Conservation (phyloP, 176 grass and related monocot genomes). For the Oryza officinalis region DNA sequence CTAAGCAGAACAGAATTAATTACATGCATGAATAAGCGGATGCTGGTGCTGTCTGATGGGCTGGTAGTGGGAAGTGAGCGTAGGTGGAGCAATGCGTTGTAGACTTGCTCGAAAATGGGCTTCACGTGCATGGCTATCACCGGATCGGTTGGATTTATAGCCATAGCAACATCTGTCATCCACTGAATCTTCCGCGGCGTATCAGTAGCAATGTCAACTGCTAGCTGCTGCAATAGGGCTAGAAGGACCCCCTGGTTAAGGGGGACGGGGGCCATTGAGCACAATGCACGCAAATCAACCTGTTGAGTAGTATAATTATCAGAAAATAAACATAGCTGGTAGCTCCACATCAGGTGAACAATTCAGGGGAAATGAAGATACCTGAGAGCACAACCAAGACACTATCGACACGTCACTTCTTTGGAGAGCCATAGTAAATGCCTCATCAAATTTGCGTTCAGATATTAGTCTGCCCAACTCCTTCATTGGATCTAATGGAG, state of each 20-base stretch:
- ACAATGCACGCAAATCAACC: slow-evolving; percentile 90
- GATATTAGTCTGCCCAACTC: slow-evolving; percentile 77
- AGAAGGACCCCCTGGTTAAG: slow-evolving; percentile 92
- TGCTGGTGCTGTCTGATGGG: slow-evolving; percentile 49
- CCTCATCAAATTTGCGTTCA: slow-evolving; percentile 86
- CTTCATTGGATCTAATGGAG: slow-evolving; percentile 78
- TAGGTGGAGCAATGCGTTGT: slow-evolving; percentile 61
- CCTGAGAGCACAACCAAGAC: slow-evolving; percentile 96
- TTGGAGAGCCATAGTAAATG: slow-evolving; percentile 96
- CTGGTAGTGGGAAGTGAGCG: slow-evolving; percentile 56
- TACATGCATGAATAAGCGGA: slow-evolving; percentile 87
- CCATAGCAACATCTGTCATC: slow-evolving; percentile 94
- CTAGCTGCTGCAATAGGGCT: slow-evolving; percentile 94
- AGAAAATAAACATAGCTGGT: slow-evolving; percentile 1
- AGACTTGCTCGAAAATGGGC: slow-evolving; percentile 96
- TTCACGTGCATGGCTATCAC: slow-evolving; percentile 74
- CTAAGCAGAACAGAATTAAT: slow-evolving; percentile 87
- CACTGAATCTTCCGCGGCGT: slow-evolving; percentile 68
- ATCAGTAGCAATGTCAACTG: slow-evolving; percentile 81
- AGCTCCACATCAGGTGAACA: slow-evolving; percentile 13
- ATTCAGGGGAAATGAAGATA: slow-evolving; percentile 34
- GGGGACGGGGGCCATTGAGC: slow-evolving; percentile 53
- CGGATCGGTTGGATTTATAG: slow-evolving; percentile 77
- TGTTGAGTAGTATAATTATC: slow-evolving; percentile 45
- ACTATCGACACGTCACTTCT: slow-evolving; percentile 92